phyloP scores from a whole-genome alignment of 2,329 filamentous ascomycete species.

The Xylariaceae sp. region DNA sequence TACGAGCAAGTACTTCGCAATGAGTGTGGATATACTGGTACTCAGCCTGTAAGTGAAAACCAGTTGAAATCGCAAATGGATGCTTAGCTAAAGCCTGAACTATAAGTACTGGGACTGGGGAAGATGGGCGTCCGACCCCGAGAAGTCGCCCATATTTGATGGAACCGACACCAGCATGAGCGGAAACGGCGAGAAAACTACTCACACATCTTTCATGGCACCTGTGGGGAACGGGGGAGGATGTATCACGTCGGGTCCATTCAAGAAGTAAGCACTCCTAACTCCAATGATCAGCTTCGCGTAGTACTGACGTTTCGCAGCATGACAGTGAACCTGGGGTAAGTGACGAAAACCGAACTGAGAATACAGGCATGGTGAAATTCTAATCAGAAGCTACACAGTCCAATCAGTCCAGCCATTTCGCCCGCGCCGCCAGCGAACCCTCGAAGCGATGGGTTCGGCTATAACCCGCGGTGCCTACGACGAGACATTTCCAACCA shows the following conservation, averaged over 20 bases:
- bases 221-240: conserved; percentile 46
- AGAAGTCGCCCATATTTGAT: conserved; percentile 54
- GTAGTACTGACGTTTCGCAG: conserved; percentile 31
- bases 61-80: neutral
- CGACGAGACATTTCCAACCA: conserved; percentile 50
- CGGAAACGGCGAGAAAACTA: conserved; percentile 45
- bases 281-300: neutral
- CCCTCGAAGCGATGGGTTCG: conserved; percentile 44
- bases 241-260: conserved; percentile 58
- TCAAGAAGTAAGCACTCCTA: conserved; percentile 49
- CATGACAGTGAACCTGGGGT: conserved; percentile 48
- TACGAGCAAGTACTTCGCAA: conserved; percentile 40
- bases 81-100: neutral
- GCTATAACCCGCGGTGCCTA: conserved; percentile 55
- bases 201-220: conserved; percentile 18
- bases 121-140: conserved; percentile 47
- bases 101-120: conserved; percentile 52
- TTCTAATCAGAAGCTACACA: conserved; percentile 26
- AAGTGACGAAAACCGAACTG: neutral
- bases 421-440: conserved; percentile 39
- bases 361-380: conserved; percentile 34
- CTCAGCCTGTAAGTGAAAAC: conserved; percentile 33
- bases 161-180: conserved; percentile 52
- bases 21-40: conserved; percentile 40
- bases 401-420: conserved; percentile 31